phyloP scores from a whole-genome alignment of 2,329 filamentous ascomycete species.

The Trichophyton benhamiae region DNA sequence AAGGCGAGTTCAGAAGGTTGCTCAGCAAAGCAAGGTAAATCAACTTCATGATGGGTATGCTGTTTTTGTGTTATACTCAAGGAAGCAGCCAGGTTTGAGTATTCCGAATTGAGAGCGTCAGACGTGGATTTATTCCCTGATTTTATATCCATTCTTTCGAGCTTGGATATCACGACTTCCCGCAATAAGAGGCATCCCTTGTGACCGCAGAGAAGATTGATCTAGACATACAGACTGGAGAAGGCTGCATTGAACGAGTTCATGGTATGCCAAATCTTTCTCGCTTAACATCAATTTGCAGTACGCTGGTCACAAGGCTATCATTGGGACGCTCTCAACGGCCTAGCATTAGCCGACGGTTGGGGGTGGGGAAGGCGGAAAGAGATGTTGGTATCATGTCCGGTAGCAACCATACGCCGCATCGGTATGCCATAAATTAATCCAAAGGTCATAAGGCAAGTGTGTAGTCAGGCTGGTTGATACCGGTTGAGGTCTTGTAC shows the following conservation, averaged over 20 bases:
- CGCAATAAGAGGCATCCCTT: not conserved
- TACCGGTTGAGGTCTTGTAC: not conserved
- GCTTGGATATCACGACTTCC: not conserved
- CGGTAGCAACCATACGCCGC: not conserved
- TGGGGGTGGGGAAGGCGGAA: not conserved
- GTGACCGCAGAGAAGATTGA: not conserved
- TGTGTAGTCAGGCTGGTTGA: not conserved
- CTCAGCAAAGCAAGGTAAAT: not conserved
- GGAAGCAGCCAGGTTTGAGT: not conserved
- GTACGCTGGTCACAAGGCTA: not conserved
- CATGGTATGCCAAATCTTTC: not conserved
- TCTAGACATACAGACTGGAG: not conserved
- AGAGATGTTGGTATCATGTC: not conserved
- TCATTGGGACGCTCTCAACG: not conserved
- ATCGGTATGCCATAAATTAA: not conserved
- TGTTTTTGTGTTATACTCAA: not conserved
- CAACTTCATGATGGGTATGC: not conserved
- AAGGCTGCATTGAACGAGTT: not conserved
- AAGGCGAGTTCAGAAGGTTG: not conserved
- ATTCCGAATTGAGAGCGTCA: not conserved
- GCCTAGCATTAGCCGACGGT: not conserved
- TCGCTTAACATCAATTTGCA: not conserved
- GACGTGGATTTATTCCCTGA: not conserved
- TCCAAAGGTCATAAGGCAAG: not conserved
- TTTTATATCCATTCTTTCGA: not conserved